Percentiles rank a stretch among this genome's conserved stretches.
These are phyloP conservation scores for Nothophytophthora sp. DNA, from an alignment of 352 stramenopile genomes.

Conservation along the genomic window DNA sequence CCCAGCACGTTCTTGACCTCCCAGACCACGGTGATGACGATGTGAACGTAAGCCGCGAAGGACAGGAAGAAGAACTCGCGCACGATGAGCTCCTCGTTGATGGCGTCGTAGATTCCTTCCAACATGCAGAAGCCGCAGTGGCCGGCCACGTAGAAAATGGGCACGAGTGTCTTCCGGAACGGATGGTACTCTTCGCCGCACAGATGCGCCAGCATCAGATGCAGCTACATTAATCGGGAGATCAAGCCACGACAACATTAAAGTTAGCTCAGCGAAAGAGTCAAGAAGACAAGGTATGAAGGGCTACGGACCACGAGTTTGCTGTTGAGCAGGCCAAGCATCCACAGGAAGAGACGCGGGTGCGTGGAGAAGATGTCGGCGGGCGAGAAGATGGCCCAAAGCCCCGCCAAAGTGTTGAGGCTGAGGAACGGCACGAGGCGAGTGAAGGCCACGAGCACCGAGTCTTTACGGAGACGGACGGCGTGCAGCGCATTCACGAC, in stretches of 20 bases:
- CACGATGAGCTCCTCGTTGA: conserved; percentile 82
- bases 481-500: conserved; percentile 72
- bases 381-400: conserved; percentile 76
- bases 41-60: conserved; percentile 82
- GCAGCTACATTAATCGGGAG: conserved; percentile 39
- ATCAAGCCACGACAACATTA: neutral
- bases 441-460: conserved; percentile 79
- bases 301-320: conserved; percentile 76
- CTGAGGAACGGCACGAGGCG: conserved; percentile 74
- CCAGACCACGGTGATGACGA: conserved; percentile 86
- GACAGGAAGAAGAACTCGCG: conserved; percentile 91
- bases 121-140: conserved; percentile 84
- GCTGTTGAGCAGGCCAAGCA: conserved; percentile 86
- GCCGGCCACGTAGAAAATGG: conserved; percentile 88
- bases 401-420: conserved; percentile 63
- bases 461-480: conserved; percentile 68
- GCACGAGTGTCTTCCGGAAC: conserved; percentile 89
- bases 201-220: conserved; percentile 88
- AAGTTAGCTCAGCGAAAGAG: neutral
- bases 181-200: conserved; percentile 88
- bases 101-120: conserved; percentile 80
- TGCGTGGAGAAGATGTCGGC: conserved; percentile 75
- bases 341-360: conserved; percentile 86
- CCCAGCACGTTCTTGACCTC: conserved; percentile 86
- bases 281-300: neutral